Percentiles rank a stretch among this genome's conserved stretches.
phyloP scores from a whole-genome alignment of 2,329 filamentous ascomycete species.

The Byssothecium circinans region DNA sequence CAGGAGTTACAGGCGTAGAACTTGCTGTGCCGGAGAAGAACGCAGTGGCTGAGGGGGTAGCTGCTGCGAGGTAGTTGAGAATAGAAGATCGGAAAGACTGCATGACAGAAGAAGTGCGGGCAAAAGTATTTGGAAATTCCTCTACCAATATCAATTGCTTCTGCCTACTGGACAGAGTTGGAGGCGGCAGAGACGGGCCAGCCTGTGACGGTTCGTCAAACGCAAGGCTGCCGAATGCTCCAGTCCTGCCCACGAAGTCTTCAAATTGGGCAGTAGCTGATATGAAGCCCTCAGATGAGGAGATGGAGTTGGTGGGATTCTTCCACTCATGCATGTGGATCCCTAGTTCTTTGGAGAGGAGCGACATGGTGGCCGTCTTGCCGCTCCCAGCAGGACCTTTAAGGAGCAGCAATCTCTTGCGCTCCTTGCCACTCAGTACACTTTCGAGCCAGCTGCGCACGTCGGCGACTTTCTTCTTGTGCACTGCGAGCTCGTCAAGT shows the following conservation, averaged over 20 bases:
- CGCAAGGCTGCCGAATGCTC: conserved; percentile 75
- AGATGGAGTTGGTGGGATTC: conserved; percentile 70
- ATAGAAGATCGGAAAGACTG: conserved; percentile 70
- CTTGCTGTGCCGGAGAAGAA: conserved; percentile 37
- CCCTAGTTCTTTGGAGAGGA: conserved; percentile 76
- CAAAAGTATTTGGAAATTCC: conserved; percentile 55
- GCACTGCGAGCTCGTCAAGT: conserved; percentile 84
- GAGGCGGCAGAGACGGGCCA: conserved; percentile 14
- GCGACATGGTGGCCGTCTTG: conserved; percentile 83
- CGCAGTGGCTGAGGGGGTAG: conserved; percentile 59
- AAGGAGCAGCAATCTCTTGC: conserved; percentile 75
- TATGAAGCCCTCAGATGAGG: conserved; percentile 62
- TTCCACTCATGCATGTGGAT: conserved; percentile 87
- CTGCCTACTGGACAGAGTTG: conserved; percentile 21
- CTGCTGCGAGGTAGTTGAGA: conserved; percentile 71
- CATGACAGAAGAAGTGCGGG: conserved; percentile 47
- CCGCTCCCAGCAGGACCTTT: conserved; percentile 90
- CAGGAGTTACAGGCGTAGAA: conserved; percentile 53
- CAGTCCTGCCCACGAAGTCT: conserved; percentile 82
- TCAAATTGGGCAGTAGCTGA: conserved; percentile 83
- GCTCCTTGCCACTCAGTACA: conserved; percentile 63
- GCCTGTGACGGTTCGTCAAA: conserved; percentile 32
- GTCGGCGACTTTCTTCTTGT: conserved; percentile 90
- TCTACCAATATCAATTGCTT: conserved; percentile 52
- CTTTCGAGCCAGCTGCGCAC: conserved; percentile 80